Evolutionary conservation across 2,329 filamentous ascomycete species (phyloP), one percentile per base, ranked within the genome.

Genomic region (Aspergillus neotritici): DNA sequence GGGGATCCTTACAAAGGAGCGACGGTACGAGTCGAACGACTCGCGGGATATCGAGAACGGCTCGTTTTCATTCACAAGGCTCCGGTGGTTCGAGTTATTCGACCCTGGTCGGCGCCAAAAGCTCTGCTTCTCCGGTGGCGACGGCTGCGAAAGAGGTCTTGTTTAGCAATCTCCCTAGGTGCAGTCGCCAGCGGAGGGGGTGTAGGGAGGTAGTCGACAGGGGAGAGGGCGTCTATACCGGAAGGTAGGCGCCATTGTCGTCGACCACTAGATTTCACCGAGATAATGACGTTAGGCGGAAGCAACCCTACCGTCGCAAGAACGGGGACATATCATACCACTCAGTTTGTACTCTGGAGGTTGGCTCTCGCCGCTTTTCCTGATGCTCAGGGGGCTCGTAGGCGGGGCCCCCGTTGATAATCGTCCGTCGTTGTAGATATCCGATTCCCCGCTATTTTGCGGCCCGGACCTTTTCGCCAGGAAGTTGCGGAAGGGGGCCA

Each of bases 31-130:
- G 65, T 97, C 93, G 61, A 97, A 97, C 2, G 90, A 96, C 70
- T 97, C 93, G 58, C 91, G 80, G 31, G 90, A 95, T 64, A 97
- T 97, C 51, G 86, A 88, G 64, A 97, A 97, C 11, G 86, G 89
- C 63, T 97, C 91, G 56, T 89, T 90, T 49, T 94, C 88, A 57
- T 83, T 82, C 47, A 87, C 73, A 55, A 84, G 79, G 61, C 77
- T 81, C 44, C 79, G 72, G 61, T 80, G 77, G 51, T 79, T 78
- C 25, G 74, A 75, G 31, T 70, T 71, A 15, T 70, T 74, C 3
- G 71, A 65, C 10, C 60, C 60, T 7, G 70, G 62, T 52, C 70
- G 72, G 43, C 71, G 71, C 89, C 89, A 96, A 57, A 88, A 84
- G 49, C 78, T 78, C 61, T 87, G 87, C 64, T 87, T 87, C 68